These are phyloP conservation scores for Cochlearia excelsa DNA, from an alignment of 345 rosid species.

Conservation along the genomic window DNA sequence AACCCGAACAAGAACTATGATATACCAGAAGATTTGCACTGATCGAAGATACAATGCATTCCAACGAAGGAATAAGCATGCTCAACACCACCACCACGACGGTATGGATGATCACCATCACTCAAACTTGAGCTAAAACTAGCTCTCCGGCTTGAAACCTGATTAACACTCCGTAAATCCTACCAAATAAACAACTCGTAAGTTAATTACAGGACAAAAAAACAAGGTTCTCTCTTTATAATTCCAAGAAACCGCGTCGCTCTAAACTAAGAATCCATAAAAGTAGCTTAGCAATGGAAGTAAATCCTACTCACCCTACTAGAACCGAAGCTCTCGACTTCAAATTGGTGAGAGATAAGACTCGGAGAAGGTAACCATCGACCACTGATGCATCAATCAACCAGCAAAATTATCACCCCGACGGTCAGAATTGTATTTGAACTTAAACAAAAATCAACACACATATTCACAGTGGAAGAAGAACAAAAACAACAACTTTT, in stretches of 20 bases:
- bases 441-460: constrained; percentile 37
- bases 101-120: constrained; percentile 58
- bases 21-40: constrained; percentile 90
- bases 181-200: constrained; percentile 32
- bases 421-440: constrained; percentile 65
- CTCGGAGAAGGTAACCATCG: constrained; percentile 71
- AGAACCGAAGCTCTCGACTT: constrained; percentile 80
- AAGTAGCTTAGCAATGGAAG: not conserved
- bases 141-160: constrained; percentile 62
- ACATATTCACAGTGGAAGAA: not conserved
- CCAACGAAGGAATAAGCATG: constrained; percentile 94
- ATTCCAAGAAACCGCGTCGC: not conserved
- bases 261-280: not conserved
- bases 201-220: constrained; percentile 15
- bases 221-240: not conserved
- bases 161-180: constrained; percentile 65
- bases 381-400: constrained; percentile 94
- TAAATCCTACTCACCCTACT: constrained; percentile 52
- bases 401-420: constrained; percentile 68
- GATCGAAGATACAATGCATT: constrained; percentile 96
- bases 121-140: constrained; percentile 82
- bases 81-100: constrained; percentile 54
- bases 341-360: constrained; percentile 60
- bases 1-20: constrained; percentile 10
- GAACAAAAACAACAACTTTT: not conserved